Base-by-base conservation (phyloP, 176 grass and related monocot genomes). In the Areca catechu region DNA sequence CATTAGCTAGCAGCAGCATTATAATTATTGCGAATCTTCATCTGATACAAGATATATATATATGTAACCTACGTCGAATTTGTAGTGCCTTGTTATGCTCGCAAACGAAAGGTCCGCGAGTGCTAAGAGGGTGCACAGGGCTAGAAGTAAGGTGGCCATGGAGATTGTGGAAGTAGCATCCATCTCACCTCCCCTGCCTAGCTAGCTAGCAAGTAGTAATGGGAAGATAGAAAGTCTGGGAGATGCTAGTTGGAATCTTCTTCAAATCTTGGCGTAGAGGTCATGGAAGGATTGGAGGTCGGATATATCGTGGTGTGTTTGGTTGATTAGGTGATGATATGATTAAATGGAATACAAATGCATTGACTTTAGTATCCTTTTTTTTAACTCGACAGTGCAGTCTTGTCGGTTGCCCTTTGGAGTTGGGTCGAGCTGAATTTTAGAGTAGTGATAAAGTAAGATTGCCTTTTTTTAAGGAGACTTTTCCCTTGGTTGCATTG, bases 381-480 rank as follows among this genome's bases (percentile, higher is more conserved):
- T 77, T 86, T 63, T 10, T 29, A 6, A 29, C 27, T 29, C 27
- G 4, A 43, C 34, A 3, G 9, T 12, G 57, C 50, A 65, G 55
- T 65, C 73, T 57, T 74, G 72, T 75, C 64, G 60, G 51, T 53
- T 51, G 58, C 17, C 12, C 27, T 24, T 24, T n/a, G 61, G 71
- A 71, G 82, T 86, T 86, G 71, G 88, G 83, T 92, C 76, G 61
- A 60, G 72, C 68, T 86, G 79, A 77, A 15, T 83, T 92, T 86
- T 92, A 92, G 88, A 86, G 88, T 92, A 72, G 65, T 52, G 69
- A 55, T 68, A 74, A 92, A 92, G 88, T 63, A 77, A 86, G 56
- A 57, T 19, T 0, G 37, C 54, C 72, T 88, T 67, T 88, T 67
- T 61, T 43, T 55, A 16, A n/a, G 18, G n/a, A 17, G 22, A 15